phyloP scores from a whole-genome alignment of 176 grass and related monocot genomes.

The Coix lacrymajobi region DNA sequence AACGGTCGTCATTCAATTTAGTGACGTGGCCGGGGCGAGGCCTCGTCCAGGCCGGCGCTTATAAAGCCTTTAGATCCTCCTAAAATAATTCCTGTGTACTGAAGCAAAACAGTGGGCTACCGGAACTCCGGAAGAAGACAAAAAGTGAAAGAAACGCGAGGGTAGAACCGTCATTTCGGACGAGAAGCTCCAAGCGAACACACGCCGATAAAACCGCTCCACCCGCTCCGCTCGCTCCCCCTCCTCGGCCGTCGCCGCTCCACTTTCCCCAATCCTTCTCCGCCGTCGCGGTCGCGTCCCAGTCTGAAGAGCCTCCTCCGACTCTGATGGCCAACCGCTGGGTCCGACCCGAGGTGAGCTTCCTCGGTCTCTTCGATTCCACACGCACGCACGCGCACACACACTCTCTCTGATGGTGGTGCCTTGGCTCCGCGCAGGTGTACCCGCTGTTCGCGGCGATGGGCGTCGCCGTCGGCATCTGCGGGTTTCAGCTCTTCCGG shows the following conservation, averaged over 20 bases:
- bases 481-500: slow-evolving; percentile 51
- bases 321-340: slow-evolving; percentile 67
- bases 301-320: neutral
- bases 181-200: neutral
- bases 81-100: neutral
- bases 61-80: too few relatives aligned
- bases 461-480: slow-evolving; percentile 65
- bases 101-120: neutral
- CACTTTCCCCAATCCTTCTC: neutral
- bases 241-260: slow-evolving; percentile 12
- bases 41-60: too few relatives aligned
- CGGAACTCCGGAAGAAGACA: neutral
- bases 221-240: neutral
- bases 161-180: slow-evolving; percentile 24
- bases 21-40: too few relatives aligned
- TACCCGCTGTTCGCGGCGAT: slow-evolving; percentile 89
- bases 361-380: neutral
- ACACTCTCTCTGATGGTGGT: neutral
- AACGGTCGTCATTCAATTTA: too few relatives aligned
- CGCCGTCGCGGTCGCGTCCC: slow-evolving; percentile 26
- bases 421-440: slow-evolving; percentile 33
- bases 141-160: neutral
- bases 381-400: neutral
- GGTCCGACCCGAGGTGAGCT: slow-evolving; percentile 73
- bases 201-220: slow-evolving; percentile 17